Evolutionary conservation across 1,284 basidiomycete species (phyloP).

Genomic region (Cutaneotrichosporon daszewskae): DNA sequence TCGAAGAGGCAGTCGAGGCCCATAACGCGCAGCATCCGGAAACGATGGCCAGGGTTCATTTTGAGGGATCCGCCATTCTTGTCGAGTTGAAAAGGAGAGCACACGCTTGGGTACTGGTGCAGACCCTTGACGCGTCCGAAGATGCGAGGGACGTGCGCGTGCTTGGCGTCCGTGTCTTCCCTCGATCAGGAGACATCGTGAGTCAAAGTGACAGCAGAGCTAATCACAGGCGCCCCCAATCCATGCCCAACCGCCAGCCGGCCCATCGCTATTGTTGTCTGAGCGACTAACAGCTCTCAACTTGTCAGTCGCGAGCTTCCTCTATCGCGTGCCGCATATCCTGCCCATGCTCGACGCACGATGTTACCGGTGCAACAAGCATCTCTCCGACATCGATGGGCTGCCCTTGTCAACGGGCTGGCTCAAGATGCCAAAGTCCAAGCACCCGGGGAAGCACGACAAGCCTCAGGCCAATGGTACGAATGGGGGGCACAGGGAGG

Average conservation of each 20-base stretch:
- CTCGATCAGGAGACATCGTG: constrained; percentile 4
- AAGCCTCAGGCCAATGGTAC: not conserved
- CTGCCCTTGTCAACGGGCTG: constrained; percentile 4
- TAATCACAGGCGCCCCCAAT: constrained; percentile 15
- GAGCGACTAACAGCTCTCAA: constrained; percentile 8
- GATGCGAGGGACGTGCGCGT: constrained; percentile 3
- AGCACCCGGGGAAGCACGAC: too few relatives aligned
- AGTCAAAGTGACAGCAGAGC: not conserved
- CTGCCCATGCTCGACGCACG: constrained; percentile 1
- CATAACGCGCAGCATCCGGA: constrained; percentile 5
- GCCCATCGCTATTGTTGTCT: constrained; percentile 5
- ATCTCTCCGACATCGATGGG: constrained; percentile 11
- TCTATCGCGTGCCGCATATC: constrained; percentile 9
- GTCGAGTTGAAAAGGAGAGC: constrained; percentile 3
- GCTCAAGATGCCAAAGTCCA: not conserved
- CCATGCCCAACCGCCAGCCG: constrained; percentile 13
- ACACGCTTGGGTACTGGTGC: constrained; percentile 6
- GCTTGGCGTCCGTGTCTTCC: constrained; percentile 8
- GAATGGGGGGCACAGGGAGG: not conserved
- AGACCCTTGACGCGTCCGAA: constrained; percentile 1
- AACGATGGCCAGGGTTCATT: constrained; percentile 1
- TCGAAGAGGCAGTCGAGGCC: constrained; percentile 2
- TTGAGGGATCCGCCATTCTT: constrained; percentile 6
- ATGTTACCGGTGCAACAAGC: constrained; percentile 9
- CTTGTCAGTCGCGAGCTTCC: constrained; percentile 8